These are phyloP conservation scores for Fusarium sp. DNA, from an alignment of 2,329 filamentous ascomycete genomes.

Conservation along the genomic window DNA sequence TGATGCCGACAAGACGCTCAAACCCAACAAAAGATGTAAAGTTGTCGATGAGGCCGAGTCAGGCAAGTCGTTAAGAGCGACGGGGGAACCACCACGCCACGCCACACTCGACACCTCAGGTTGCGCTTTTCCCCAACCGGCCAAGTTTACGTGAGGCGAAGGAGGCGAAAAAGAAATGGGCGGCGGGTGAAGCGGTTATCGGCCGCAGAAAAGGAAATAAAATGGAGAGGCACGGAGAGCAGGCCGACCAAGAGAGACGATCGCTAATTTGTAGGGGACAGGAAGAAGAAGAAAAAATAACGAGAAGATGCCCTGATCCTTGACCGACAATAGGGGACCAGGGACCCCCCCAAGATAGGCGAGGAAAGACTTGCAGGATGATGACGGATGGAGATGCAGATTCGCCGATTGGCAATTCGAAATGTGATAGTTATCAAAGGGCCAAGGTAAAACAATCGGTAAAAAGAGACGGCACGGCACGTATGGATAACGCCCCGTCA, in stretches of 20 bases:
- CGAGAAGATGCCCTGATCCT: constrained; percentile 16
- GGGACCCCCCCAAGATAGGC: constrained; percentile 27
- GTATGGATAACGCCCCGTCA: neutral
- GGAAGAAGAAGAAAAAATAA: constrained; percentile 15
- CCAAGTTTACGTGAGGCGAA: constrained; percentile 25
- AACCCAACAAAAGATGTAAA: constrained; percentile 5
- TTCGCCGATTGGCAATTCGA: neutral
- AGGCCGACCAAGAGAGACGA: constrained; percentile 26
- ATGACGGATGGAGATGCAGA: constrained; percentile 1
- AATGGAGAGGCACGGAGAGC: constrained; percentile 18
- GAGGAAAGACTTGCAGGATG: constrained; percentile 19
- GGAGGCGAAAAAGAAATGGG: constrained; percentile 10
- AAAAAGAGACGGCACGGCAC: neutral
- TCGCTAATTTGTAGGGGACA: constrained; percentile 11
- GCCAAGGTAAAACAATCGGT: neutral
- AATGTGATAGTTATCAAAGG: too few species aligned
- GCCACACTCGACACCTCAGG: constrained; percentile 40
- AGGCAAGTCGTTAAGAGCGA: constrained; percentile 19
- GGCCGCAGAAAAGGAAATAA: neutral
- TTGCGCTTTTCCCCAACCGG: constrained; percentile 28
- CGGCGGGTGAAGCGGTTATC: neutral
- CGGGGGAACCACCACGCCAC: constrained; percentile 11
- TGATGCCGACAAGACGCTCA: constrained; percentile 23
- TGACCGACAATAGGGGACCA: constrained; percentile 13
- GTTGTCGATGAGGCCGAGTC: constrained; percentile 29